Evolutionary conservation across 192 early-diverging fungal species (phyloP).

Genomic region (Spinellus fusiger): DNA sequence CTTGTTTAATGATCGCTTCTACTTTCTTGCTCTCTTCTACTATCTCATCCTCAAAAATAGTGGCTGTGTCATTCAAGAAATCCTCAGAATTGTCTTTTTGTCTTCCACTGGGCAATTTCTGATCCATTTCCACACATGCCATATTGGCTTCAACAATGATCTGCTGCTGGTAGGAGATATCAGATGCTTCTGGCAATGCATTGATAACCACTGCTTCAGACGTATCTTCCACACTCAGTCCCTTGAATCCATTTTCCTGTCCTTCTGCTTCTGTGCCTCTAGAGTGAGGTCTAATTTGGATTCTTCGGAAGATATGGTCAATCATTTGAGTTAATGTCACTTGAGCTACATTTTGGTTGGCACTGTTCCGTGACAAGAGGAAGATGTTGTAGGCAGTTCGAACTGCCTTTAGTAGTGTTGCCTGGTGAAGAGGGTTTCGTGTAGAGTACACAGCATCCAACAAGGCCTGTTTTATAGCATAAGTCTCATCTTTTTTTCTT

Average conservation of each 20-base stretch:
- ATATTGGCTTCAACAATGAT: slow-evolving; percentile 30
- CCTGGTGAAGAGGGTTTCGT: slow-evolving; percentile 62
- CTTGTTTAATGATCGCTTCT: too few species aligned
- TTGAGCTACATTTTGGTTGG: slow-evolving; percentile 83
- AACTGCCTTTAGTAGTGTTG: slow-evolving; percentile 72
- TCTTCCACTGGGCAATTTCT: slow-evolving; percentile 15
- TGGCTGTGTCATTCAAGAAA: slow-evolving; percentile 22
- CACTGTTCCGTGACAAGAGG: slow-evolving; percentile 61
- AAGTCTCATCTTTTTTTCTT: background rate
- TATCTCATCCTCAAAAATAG: slow-evolving; percentile 21
- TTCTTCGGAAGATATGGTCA: slow-evolving; percentile 71
- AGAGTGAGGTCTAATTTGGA: slow-evolving; percentile 25
- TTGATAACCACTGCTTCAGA: background rate
- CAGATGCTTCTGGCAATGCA: background rate
- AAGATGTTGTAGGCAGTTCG: slow-evolving; percentile 87
- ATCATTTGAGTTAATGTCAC: slow-evolving; percentile 89
- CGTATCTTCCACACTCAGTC: background rate
- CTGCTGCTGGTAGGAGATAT: slow-evolving; percentile 17
- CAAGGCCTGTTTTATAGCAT: slow-evolving; percentile 50
- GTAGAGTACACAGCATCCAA: slow-evolving; percentile 73
- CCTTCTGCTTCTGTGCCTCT: background rate
- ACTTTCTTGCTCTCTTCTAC: background rate
- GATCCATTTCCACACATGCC: slow-evolving; percentile 24
- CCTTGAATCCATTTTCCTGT: background rate
- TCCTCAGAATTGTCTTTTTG: slow-evolving; percentile 26